phyloP scores from a whole-genome alignment of 73 alveolate genomes.

The Paramecium biaurelia region DNA sequence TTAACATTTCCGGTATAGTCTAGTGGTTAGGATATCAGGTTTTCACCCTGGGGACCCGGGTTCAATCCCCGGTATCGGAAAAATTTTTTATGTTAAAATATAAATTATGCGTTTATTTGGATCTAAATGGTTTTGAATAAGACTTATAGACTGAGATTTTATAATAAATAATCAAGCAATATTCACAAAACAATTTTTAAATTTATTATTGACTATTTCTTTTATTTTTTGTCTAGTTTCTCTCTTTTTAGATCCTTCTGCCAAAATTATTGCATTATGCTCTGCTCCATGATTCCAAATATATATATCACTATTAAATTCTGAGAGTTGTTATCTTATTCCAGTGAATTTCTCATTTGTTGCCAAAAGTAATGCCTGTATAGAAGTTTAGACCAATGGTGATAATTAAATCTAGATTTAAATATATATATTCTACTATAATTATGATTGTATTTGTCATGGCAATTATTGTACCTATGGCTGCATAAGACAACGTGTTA shows the following conservation, averaged over 20 bases:
- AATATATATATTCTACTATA: not conserved
- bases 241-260: not conserved
- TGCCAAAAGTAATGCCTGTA: not conserved
- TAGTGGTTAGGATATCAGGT: slow-evolving; percentile 63
- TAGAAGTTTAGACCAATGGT: not conserved
- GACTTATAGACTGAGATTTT: not conserved
- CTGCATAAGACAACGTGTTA: not conserved
- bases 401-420: not conserved
- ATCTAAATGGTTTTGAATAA: not conserved
- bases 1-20: slow-evolving; percentile 60
- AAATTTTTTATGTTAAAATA: not conserved
- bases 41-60: slow-evolving; percentile 66
- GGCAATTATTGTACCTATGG: slow-evolving; percentile 25
- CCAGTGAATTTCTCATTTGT: not conserved
- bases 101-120: not conserved
- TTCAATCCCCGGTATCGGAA: slow-evolving; percentile 63
- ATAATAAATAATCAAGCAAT: not conserved
- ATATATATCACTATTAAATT: not conserved
- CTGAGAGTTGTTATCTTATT: not conserved
- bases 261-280: not conserved
- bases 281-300: slow-evolving; percentile 15
- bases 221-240: not conserved
- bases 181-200: not conserved
- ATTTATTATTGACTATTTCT: not conserved
- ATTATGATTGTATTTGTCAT: not conserved